Percentiles rank a stretch among this genome's conserved stretches.
Evolutionary conservation across 306 rosid genomes (phyloP).

Genomic region (Inga laurina): DNA sequence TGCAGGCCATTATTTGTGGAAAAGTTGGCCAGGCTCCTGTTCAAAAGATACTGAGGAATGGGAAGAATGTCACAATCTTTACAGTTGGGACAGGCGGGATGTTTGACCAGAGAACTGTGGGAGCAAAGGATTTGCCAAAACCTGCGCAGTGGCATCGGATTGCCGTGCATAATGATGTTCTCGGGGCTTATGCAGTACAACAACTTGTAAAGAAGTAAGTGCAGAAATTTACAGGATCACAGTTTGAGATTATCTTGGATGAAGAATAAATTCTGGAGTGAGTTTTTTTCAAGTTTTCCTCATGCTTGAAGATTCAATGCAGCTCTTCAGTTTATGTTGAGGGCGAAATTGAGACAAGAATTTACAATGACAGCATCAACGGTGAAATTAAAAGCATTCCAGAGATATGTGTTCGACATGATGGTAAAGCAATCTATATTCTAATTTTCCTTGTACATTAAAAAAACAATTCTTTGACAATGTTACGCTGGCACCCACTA

Average conservation of each 20-base stretch:
- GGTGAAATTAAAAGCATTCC: constrained; percentile 93
- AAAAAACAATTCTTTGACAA: not conserved
- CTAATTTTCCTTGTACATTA: not conserved
- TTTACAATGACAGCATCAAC: constrained; percentile 85
- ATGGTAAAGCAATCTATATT: constrained; percentile 58
- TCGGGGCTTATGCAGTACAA: constrained; percentile 90
- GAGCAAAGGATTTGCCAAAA: constrained; percentile 66
- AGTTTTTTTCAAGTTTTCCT: constrained; percentile 26
- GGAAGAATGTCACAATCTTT: constrained; percentile 74
- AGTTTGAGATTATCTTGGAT: not conserved
- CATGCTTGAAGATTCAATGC: constrained; percentile 51
- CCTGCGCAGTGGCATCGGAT: constrained; percentile 96
- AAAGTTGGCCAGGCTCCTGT: constrained; percentile 93
- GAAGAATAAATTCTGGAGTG: not conserved
- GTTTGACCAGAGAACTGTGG: constrained; percentile 80
- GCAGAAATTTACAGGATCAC: not conserved
- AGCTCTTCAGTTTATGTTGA: constrained; percentile 92
- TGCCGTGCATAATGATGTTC: constrained; percentile 81
- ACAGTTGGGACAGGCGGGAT: constrained; percentile 98
- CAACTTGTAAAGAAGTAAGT: constrained; percentile 78
- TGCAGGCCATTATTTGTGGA: constrained; percentile 94
- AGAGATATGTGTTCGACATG: constrained; percentile 87
- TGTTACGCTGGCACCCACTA: not conserved
- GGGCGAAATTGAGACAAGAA: constrained; percentile 95
- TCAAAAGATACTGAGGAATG: constrained; percentile 93